A percentile compares a stretch with the other conserved stretches of the same genome.
These are phyloP conservation scores for Hemileccinum rubropunctum DNA, from an alignment of 768 basidiomycete genomes.

Conservation along the genomic window DNA sequence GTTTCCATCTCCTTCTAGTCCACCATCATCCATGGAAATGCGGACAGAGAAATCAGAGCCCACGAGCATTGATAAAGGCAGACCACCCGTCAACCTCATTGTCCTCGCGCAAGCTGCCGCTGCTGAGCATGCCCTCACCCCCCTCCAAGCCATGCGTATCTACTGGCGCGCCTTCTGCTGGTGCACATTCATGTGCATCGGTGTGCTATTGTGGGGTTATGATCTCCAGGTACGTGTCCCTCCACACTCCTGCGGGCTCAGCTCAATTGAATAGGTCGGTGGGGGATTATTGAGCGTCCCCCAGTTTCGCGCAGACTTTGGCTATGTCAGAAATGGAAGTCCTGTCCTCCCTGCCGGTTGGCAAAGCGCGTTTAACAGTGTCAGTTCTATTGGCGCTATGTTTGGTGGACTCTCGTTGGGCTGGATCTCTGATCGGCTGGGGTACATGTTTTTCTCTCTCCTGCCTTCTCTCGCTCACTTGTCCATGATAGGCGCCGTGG, in stretches of 20 bases:
- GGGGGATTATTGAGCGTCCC: slow-evolving; percentile 22
- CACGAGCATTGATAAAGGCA: slow-evolving; percentile 8
- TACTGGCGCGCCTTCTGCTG: slow-evolving; percentile 26
- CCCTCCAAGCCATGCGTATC: slow-evolving; percentile 18
- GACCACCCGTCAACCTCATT: slow-evolving; percentile 8
- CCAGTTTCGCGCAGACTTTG: slow-evolving; percentile 27
- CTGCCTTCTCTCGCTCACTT: not conserved
- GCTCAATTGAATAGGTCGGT: slow-evolving; percentile 9
- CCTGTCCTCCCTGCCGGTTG: slow-evolving; percentile 24
- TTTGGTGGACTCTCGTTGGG: slow-evolving; percentile 25
- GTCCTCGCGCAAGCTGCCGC: slow-evolving; percentile 23
- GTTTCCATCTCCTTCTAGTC: not conserved
- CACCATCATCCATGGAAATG: slow-evolving; percentile 2
- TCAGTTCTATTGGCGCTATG: slow-evolving; percentile 25
- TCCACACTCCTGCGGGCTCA: not conserved
- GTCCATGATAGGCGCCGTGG: slow-evolving; percentile 18
- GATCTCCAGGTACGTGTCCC: slow-evolving; percentile 19
- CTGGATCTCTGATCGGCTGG: slow-evolving; percentile 21
- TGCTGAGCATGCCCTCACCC: slow-evolving; percentile 18
- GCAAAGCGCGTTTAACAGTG: slow-evolving; percentile 28
- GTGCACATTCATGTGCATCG: slow-evolving; percentile 24
- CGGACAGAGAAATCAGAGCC: slow-evolving; percentile 10
- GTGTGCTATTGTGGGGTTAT: slow-evolving; percentile 25
- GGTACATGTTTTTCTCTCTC: slow-evolving; percentile 2
- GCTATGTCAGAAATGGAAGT: slow-evolving; percentile 3